Conservation (phyloP, 139 green algal species). For the Asterochloris erici region DNA sequence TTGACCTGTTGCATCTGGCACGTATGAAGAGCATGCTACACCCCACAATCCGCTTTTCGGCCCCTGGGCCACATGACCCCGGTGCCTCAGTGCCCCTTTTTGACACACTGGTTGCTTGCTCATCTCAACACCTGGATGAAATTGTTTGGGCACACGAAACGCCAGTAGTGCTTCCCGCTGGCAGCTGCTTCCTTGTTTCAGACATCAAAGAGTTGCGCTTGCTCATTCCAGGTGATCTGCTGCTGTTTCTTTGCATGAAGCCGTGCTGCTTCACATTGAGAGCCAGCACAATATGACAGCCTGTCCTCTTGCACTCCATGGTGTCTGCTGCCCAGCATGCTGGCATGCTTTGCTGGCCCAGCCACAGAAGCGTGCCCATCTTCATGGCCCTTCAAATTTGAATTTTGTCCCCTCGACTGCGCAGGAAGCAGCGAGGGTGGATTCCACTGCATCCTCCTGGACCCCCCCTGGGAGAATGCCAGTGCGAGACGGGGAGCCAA, state of each 20-base stretch:
- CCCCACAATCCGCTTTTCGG: constrained; percentile 24
- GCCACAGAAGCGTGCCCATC: not conserved
- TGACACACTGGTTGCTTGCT: constrained; percentile 5
- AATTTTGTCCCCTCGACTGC: not conserved
- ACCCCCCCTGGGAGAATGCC: constrained; percentile 81
- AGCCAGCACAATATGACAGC: not conserved
- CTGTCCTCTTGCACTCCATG: not conserved
- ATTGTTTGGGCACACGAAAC: constrained; percentile 16
- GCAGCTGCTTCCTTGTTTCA: constrained; percentile 45
- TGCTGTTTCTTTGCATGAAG: not conserved
- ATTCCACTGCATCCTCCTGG: constrained; percentile 58
- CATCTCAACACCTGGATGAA: not conserved
- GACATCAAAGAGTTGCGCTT: constrained; percentile 36
- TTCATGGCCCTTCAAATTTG: not conserved
- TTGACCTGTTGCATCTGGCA: constrained; percentile 25
- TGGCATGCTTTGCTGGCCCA: not conserved
- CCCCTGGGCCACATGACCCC: not conserved
- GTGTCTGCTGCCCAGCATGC: not conserved
- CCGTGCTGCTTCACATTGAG: not conserved
- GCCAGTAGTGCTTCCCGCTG: constrained; percentile 41
- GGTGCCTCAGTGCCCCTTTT: constrained; percentile 28
- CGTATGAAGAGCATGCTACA: constrained; percentile 24
- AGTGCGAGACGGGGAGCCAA: constrained; percentile 36
- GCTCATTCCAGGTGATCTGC: constrained; percentile 31
- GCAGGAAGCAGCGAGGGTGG: constrained; percentile 1